phyloP scores from a whole-genome alignment of 495 filamentous ascomycete genomes.

The Acidomyces sp. region DNA sequence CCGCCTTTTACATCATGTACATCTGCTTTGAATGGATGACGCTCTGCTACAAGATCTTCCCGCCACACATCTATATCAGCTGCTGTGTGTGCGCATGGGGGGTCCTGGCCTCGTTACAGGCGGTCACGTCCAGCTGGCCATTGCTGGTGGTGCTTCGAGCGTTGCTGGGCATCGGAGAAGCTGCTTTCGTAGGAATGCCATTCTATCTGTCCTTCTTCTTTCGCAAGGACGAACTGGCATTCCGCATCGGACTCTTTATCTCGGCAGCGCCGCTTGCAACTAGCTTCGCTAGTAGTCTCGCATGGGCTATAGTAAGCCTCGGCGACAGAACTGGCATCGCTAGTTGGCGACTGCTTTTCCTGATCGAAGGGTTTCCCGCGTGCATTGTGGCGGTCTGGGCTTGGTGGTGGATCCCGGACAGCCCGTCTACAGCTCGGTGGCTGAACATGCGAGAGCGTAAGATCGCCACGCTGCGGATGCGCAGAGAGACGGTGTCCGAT shows the following conservation, averaged over 20 bases:
- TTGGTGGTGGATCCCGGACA: slow-evolving; percentile 41
- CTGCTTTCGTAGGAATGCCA: slow-evolving; percentile 49
- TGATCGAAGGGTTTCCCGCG: slow-evolving; percentile 51
- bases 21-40: slow-evolving; percentile 65
- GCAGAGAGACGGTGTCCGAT: slow-evolving; percentile 26
- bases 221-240: slow-evolving; percentile 46
- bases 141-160: slow-evolving; percentile 26
- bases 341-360: slow-evolving; percentile 47
- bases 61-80: slow-evolving; percentile 44
- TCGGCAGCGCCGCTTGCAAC: slow-evolving; percentile 50
- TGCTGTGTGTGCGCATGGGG: slow-evolving; percentile 49
- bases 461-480: slow-evolving; percentile 39
- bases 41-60: slow-evolving; percentile 38
- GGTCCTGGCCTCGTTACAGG: slow-evolving; percentile 51
- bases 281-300: slow-evolving; percentile 56
- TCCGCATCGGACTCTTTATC: slow-evolving; percentile 48
- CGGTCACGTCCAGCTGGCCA: slow-evolving; percentile 44
- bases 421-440: slow-evolving; percentile 39
- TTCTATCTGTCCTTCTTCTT: slow-evolving; percentile 53
- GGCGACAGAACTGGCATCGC: slow-evolving; percentile 38
- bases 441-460: slow-evolving; percentile 34
- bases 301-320: slow-evolving; percentile 41
- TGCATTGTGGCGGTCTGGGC: slow-evolving; percentile 43
- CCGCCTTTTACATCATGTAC: slow-evolving; percentile 58
- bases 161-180: slow-evolving; percentile 46